phyloP scores from a whole-genome alignment of 495 filamentous ascomycete species.

The Annulohypoxylon bovei region DNA sequence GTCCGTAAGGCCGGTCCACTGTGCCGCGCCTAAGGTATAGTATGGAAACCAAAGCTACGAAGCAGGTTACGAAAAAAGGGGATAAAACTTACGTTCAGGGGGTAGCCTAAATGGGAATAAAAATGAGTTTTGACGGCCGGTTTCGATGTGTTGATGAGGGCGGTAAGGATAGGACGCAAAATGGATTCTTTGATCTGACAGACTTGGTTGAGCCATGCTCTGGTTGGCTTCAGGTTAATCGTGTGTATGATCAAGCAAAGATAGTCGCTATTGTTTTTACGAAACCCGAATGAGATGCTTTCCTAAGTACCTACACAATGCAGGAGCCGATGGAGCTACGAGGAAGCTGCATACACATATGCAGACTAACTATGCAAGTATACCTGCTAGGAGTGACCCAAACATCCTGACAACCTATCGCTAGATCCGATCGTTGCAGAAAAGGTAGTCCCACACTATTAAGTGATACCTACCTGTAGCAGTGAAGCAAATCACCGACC shows the following conservation, averaged over 20 bases:
- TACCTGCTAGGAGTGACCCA: neutral
- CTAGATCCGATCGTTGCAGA: constrained; percentile 12
- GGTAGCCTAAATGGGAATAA: constrained; percentile 17
- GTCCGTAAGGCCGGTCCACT: constrained; percentile 12
- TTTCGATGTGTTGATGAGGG: constrained; percentile 33
- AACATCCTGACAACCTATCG: neutral
- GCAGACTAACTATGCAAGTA: neutral
- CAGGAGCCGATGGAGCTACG: constrained; percentile 8
- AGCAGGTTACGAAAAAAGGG: constrained; percentile 32
- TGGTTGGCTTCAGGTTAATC: constrained; percentile 36
- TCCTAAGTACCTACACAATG: constrained; percentile 14
- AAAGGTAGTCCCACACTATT: constrained; percentile 1
- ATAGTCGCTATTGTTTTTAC: constrained; percentile 31
- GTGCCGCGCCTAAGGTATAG: constrained; percentile 4
- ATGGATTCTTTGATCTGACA: constrained; percentile 16
- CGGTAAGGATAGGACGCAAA: constrained; percentile 18
- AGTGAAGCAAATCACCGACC: neutral
- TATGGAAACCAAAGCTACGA: constrained; percentile 2
- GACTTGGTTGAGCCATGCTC: constrained; percentile 30
- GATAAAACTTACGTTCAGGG: constrained; percentile 5
- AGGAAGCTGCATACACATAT: constrained; percentile 1
- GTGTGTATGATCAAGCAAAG: constrained; percentile 41
- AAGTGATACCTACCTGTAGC: neutral
- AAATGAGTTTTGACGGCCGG: constrained; percentile 17
- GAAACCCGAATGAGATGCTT: constrained; percentile 32